Conservation (phyloP, 116 monocot species). For the Phalaenopsis hybrid region DNA sequence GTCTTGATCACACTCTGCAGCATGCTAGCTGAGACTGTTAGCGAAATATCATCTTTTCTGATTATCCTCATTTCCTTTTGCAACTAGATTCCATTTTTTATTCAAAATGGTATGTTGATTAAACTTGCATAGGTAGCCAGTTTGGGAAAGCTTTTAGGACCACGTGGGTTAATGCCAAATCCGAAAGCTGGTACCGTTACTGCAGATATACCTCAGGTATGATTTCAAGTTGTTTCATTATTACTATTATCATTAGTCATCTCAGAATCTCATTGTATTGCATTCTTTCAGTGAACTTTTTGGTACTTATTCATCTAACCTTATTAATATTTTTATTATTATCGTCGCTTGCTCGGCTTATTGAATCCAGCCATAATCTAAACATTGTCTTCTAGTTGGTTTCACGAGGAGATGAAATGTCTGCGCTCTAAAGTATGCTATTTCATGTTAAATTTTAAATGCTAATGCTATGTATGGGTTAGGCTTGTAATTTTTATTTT, state of each 20-base stretch:
- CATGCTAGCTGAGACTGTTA: background rate
- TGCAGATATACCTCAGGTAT: slow-evolving; percentile 85
- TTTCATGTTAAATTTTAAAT: too few species aligned
- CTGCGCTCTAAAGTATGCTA: background rate
- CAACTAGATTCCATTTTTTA: slow-evolving; percentile 1
- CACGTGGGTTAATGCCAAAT: slow-evolving; percentile 97
- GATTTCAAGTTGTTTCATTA: background rate
- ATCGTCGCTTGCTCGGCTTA: background rate
- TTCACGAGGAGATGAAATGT: background rate
- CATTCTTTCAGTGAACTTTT: background rate
- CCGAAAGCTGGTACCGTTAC: slow-evolving; percentile 95
- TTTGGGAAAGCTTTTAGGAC: slow-evolving; percentile 91
- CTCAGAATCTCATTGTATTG: background rate
- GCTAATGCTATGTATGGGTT: background rate
- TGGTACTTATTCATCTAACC: background rate
- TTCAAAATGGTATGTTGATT: background rate
- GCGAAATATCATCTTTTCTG: background rate
- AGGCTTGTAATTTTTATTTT: background rate
- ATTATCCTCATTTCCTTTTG: background rate
- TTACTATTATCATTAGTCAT: background rate
- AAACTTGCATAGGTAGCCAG: slow-evolving; percentile 68
- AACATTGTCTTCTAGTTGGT: too few species aligned
- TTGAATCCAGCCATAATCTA: background rate
- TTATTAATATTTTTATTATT: background rate
- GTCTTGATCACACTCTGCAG: background rate